Base-by-base conservation (phyloP, 2,329 filamentous ascomycete genomes). In the Aurifilum marmelostoma region DNA sequence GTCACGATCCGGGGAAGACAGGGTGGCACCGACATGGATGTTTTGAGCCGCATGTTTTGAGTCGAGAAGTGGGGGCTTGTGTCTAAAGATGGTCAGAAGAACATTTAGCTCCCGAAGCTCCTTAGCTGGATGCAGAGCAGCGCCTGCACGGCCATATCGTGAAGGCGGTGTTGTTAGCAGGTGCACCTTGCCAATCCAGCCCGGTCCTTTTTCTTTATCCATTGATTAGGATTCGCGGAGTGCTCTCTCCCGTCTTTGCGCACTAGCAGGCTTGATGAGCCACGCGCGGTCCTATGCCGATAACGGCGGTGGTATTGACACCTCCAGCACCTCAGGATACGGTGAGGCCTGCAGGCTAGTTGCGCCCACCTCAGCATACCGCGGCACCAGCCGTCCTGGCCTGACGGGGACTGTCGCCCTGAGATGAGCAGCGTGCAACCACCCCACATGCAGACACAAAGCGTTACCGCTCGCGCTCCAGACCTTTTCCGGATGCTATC, bases 41-140 rank as follows among this genome's bases (percentile, higher is more conserved):
- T 52, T 54, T 61, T 66, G 65, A 66, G 65, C 65, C 65, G 65
- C 65, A 66, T 66, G n/a, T 66, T 52, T 18, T 16, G n/a, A 52
- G 29, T 59, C 41, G 41, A 12, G 43, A 7, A 37, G 12, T 3
- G 41, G 16, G 9, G 21, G 27, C 24, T 63, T 29, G n/a, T 14
- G 34, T 54, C 50, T 27, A 14, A 14, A 50, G 27, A 47, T 52
- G 62, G 43, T 50, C 11, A 27, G 7, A 47, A 16, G 21, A 62
- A 11, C 27, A 4, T 24, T 14, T 58, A 58, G 54, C 27, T 58
- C 24, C 54, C n/a, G n/a, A 52, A 11, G 47, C 18, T n/a, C 3
- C 34, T 37, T n/a, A n/a, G n/a, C n/a, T n/a, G n/a, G n/a, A n/a
- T 37, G 34, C 4, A 39, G 54, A 16, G 29, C 54, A 21, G 14